Base-by-base conservation (phyloP, 306 rosid species). In the Lathyrus aphaca region DNA sequence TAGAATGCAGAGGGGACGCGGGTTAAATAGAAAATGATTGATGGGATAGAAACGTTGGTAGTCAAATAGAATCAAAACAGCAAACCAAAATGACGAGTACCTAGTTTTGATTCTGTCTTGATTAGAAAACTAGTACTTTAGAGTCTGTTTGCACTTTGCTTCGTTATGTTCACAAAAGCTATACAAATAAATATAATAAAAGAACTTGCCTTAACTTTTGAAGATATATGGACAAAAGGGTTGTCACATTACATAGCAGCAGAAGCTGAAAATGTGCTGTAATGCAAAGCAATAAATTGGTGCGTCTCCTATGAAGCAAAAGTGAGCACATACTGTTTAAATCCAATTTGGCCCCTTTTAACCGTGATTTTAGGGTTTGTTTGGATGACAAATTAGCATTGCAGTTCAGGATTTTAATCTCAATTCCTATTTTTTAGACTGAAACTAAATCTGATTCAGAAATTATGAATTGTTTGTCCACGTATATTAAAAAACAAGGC, bases 41-140 rank as follows among this genome's bases (percentile, higher is more conserved):
- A 72, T 45, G 12, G 69, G 63, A 63, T 55, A 53, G 66, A 57
- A 42, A 50, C 15, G 50, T 8, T 21, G 17, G 48, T 43, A 63
- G 35, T 43, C 25, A 49, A 23, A 50, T 75, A 51, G 23, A 55
- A 42, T 43, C 29, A 30, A 17, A 35, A 42, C 19, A 37, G 40
- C 43, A 69, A 54, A 66, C 67, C 13, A 44, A 59, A 66, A 48
- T 75, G 23, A 12, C 12, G 60, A 63, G 39, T 43, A 18, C 66
- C 54, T 29, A 69, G 49, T 55, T 44, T 62, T 75, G 45, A 70
- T 71, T 39, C 46, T 66, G 29, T 65, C 42, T 35, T n/a, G 16
- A 37, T 51, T 17, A 42, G 35, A 39, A 53, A 49, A 43, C 29
- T 56, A n/a, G n/a, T n/a, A 40, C 57, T 54, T 55, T 14, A 30